These are phyloP conservation scores for Zymoseptoria ardabiliae DNA, from an alignment of 2,329 filamentous ascomycete species.

Conservation along the genomic window DNA sequence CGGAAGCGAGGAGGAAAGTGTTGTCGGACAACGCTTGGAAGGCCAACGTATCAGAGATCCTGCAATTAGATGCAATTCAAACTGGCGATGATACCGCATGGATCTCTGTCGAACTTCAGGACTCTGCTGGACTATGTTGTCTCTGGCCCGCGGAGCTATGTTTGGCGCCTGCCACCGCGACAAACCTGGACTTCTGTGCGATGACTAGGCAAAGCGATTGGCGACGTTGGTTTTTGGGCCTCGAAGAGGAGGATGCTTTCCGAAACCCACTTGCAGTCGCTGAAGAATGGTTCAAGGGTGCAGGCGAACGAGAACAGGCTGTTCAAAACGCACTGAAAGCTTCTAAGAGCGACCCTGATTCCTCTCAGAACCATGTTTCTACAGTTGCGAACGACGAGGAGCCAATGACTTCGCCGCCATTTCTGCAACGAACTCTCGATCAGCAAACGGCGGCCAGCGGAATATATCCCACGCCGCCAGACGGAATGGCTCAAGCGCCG, in stretches of 20 bases:
- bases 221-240: slow-evolving; percentile 19
- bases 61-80: slow-evolving; percentile 11
- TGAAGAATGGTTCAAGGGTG: slow-evolving; percentile 23
- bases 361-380: not conserved
- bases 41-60: slow-evolving; percentile 1
- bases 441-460: slow-evolving; percentile 36
- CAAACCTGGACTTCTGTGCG: not conserved
- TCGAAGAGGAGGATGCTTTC: slow-evolving; percentile 24
- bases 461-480: slow-evolving; percentile 67
- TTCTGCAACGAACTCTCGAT: slow-evolving; percentile 36
- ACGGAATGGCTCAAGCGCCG: slow-evolving; percentile 38
- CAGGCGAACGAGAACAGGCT: slow-evolving; percentile 19
- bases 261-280: slow-evolving; percentile 21
- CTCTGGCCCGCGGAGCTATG: slow-evolving; percentile 22
- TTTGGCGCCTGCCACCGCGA: slow-evolving; percentile 2
- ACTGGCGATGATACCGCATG: slow-evolving; percentile 10
- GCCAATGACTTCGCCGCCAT: slow-evolving; percentile 23
- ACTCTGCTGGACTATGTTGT: slow-evolving; percentile 5
- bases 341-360: not conserved
- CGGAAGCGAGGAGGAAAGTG: not conserved
- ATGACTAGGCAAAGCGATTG: slow-evolving; percentile 9
- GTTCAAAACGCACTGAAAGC: not conserved
- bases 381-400: slow-evolving; percentile 1
- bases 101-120: slow-evolving; percentile 6
- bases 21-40: slow-evolving; percentile 8